These are phyloP conservation scores for Nigrospora osmanthi DNA, from an alignment of 2,329 filamentous ascomycete genomes.

Conservation along the genomic window DNA sequence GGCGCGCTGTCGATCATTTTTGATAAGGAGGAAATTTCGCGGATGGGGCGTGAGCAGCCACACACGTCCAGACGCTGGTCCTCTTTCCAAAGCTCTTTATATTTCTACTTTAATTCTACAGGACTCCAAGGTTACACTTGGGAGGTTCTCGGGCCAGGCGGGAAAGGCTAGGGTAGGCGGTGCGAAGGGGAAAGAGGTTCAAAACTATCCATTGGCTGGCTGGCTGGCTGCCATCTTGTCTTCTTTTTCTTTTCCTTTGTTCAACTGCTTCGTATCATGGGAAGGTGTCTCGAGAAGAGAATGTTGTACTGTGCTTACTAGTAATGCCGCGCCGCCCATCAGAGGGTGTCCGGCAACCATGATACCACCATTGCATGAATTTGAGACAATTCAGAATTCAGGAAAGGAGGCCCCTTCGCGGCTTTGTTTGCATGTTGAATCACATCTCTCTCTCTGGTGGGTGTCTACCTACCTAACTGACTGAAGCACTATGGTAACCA, in stretches of 20 bases:
- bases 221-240: background rate
- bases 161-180: background rate
- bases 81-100: too few relatives aligned
- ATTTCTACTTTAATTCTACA: background rate
- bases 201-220: background rate
- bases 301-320: slow-evolving; percentile 13
- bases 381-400: background rate
- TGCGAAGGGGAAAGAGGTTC: background rate
- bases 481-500: too few relatives aligned
- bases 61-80: too few relatives aligned
- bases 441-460: too few relatives aligned
- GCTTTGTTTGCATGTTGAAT: too few relatives aligned
- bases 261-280: background rate
- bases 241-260: slow-evolving; percentile 1
- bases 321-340: slow-evolving; percentile 4
- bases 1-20: too few relatives aligned
- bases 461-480: too few relatives aligned
- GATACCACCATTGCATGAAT: slow-evolving; percentile 26
- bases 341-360: slow-evolving; percentile 17
- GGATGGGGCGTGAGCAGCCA: too few relatives aligned
- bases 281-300: slow-evolving; percentile 1
- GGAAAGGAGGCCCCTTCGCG: too few relatives aligned
- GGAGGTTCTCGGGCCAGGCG: background rate
- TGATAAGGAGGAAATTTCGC: too few relatives aligned
- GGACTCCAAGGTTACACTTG: background rate